phyloP scores from a whole-genome alignment of 768 basidiomycete species.

The Rhizopogon rudus region DNA sequence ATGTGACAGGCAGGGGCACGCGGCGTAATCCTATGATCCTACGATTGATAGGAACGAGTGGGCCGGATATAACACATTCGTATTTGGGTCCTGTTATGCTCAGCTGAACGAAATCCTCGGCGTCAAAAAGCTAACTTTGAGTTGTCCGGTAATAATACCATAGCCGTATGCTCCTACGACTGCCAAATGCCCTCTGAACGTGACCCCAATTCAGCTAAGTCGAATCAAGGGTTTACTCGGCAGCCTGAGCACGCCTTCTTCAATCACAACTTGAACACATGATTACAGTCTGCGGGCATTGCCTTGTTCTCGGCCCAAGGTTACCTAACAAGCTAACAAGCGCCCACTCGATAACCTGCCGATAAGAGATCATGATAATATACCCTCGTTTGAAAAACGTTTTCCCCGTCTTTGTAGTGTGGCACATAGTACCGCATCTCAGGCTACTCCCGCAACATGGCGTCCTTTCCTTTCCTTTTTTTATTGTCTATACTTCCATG shows the following conservation, averaged over 20 bases:
- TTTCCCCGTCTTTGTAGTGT: neutral
- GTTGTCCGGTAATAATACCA: neutral
- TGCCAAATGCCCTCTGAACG: too few relatives aligned
- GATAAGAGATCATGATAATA: neutral
- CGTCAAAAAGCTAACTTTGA: neutral
- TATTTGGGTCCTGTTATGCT: too few relatives aligned
- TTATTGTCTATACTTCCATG: neutral
- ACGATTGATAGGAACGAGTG: conserved; percentile 1
- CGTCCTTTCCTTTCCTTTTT: neutral
- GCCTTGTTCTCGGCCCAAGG: too few relatives aligned
- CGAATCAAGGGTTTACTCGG: too few relatives aligned
- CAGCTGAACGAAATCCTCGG: neutral
- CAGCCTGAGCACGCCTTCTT: too few relatives aligned
- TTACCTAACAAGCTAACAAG: neutral
- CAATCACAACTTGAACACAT: too few relatives aligned
- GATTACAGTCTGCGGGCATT: too few relatives aligned
- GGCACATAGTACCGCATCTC: neutral
- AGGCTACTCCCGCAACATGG: neutral
- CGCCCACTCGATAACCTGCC: neutral
- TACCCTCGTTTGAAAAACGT: neutral
- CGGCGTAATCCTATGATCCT: neutral
- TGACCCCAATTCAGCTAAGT: too few relatives aligned
- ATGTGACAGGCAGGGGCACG: too few relatives aligned
- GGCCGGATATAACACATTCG: neutral
- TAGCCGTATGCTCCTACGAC: neutral